Conservation (phyloP, 441 rosid species). For the Erodium moschatum region DNA sequence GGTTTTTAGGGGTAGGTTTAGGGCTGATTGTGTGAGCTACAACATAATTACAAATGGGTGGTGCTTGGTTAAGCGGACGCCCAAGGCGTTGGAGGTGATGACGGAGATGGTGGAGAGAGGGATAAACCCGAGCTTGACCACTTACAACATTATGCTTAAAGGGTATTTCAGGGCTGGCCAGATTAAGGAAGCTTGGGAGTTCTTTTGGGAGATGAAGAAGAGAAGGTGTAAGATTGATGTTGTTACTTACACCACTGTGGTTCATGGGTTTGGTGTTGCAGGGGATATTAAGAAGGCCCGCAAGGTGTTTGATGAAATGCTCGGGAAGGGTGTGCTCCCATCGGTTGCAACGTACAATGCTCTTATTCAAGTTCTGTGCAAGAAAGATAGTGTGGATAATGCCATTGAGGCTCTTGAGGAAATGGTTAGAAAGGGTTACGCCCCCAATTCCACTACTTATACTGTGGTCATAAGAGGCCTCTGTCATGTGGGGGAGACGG, state of each 20-base stretch:
- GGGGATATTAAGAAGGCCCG: slow-evolving; percentile 60
- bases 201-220: slow-evolving; percentile 83
- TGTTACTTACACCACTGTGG: slow-evolving; percentile 61
- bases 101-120: slow-evolving; percentile 80
- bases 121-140: slow-evolving; percentile 45
- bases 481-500: slow-evolving; percentile 60
- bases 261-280: slow-evolving; percentile 65
- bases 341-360: slow-evolving; percentile 80
- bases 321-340: slow-evolving; percentile 66
- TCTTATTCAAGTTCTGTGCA: slow-evolving; percentile 77
- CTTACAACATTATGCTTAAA: slow-evolving; percentile 64
- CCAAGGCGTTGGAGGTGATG: slow-evolving; percentile 59
- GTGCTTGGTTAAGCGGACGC: slow-evolving; percentile 76
- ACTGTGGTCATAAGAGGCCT: slow-evolving; percentile 71
- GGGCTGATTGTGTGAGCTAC: slow-evolving; percentile 62
- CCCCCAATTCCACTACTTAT: slow-evolving; percentile 55
- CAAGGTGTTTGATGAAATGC: slow-evolving; percentile 63
- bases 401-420: slow-evolving; percentile 61
- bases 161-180: slow-evolving; percentile 77
- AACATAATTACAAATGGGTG: slow-evolving; percentile 75
- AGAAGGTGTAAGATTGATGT: slow-evolving; percentile 66
- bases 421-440: slow-evolving; percentile 67
- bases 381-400: slow-evolving; percentile 71
- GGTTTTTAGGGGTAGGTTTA: slow-evolving; percentile 49
- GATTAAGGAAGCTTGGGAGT: slow-evolving; percentile 65